These are phyloP conservation scores for Rosa lucieae DNA, from an alignment of 306 rosid species.

Conservation along the genomic window DNA sequence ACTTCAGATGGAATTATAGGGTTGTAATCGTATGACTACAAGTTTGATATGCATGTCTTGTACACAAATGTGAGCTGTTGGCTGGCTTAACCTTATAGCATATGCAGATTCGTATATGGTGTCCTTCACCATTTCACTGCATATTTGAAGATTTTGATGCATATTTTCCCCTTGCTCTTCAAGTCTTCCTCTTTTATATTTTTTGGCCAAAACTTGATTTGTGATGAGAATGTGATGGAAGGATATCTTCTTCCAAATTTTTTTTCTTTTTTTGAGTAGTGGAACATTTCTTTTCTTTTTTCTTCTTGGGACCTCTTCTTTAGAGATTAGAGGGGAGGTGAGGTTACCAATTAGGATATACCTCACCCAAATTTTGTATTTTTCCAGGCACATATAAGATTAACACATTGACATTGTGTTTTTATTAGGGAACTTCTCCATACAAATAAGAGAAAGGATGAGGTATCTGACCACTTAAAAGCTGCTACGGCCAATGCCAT, in stretches of 20 bases:
- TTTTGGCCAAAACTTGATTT: neutral
- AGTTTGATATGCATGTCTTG: neutral
- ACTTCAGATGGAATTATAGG: neutral
- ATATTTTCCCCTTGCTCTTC: neutral
- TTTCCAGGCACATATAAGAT: neutral
- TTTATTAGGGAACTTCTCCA: constrained; percentile 75
- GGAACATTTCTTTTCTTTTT: neutral
- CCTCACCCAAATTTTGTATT: neutral
- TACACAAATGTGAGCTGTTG: neutral
- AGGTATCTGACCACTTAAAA: constrained; percentile 47
- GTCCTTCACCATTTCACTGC: neutral
- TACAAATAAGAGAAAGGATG: constrained; percentile 69
- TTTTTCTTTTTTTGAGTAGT: neutral
- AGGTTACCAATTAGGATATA: neutral
- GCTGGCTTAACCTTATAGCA: neutral
- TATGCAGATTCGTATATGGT: neutral
- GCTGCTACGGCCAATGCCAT: constrained; percentile 49
- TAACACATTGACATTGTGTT: constrained; percentile 6
- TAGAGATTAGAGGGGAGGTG: neutral
- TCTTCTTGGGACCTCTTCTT: neutral
- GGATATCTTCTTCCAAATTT: neutral
- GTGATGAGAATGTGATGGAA: neutral
- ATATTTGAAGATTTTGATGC: neutral
- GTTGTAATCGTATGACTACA: too few species aligned
- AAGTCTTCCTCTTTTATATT: neutral